Percentiles rank a stretch among this genome's conserved stretches.
Evolutionary conservation across 768 basidiomycete genomes (phyloP).

Genomic region (Phallus indusiatus): DNA sequence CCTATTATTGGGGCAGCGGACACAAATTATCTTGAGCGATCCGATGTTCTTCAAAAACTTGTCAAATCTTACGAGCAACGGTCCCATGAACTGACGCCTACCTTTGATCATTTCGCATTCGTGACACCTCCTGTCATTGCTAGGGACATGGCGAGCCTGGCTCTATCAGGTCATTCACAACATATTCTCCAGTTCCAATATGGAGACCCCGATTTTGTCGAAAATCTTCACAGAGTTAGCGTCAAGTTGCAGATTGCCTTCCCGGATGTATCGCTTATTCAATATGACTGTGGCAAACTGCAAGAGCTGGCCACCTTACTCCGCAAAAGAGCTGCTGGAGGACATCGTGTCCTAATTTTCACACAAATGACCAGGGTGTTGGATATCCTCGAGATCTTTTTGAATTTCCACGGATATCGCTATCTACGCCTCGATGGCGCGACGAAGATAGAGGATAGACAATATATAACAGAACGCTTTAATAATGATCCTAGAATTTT

Average conservation of each 20-base stretch:
- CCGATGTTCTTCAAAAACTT: slow-evolving; percentile 28
- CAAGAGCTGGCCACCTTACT: slow-evolving; percentile 75
- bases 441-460: slow-evolving; percentile 90
- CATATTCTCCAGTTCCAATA: slow-evolving; percentile 17
- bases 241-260: slow-evolving; percentile 91
- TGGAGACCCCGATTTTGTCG: slow-evolving; percentile 46
- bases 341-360: slow-evolving; percentile 89
- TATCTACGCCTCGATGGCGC: slow-evolving; percentile 93
- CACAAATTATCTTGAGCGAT: slow-evolving; percentile 32
- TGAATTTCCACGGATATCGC: slow-evolving; percentile 87
- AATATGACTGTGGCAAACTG: slow-evolving; percentile 95
- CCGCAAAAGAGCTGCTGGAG: slow-evolving; percentile 74
- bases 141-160: slow-evolving; percentile 56
- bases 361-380: slow-evolving; percentile 95
- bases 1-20: slow-evolving; percentile 37
- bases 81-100: slow-evolving; percentile 38
- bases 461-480: slow-evolving; percentile 82
- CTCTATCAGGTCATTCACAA: slow-evolving; percentile 36
- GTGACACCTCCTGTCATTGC: slow-evolving; percentile 73
- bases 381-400: slow-evolving; percentile 88
- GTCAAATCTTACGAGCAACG: slow-evolving; percentile 61
- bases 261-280: slow-evolving; percentile 79
- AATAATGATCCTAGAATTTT: slow-evolving; percentile 70
- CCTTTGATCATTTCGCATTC: slow-evolving; percentile 68
- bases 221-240: slow-evolving; percentile 55